Evolutionary conservation across 2,329 filamentous ascomycete species (phyloP).

Genomic region (Acephala macrosclerotiorum): DNA sequence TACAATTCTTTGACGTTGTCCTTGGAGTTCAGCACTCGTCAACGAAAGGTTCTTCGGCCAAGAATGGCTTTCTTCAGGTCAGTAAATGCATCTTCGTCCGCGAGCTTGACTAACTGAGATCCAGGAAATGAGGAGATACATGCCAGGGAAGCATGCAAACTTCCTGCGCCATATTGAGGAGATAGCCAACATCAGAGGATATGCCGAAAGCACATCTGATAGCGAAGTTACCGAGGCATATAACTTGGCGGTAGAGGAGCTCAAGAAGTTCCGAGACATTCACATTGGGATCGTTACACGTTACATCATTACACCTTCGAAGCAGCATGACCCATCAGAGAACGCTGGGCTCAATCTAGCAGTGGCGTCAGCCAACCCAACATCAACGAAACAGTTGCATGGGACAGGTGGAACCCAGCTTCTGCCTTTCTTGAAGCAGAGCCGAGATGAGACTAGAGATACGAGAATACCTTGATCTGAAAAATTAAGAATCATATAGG

Average conservation of each 20-base stretch:
- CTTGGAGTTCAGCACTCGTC: constrained; percentile 79
- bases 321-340: constrained; percentile 50
- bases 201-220: constrained; percentile 58
- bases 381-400: constrained; percentile 56
- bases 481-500: neutral
- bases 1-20: constrained; percentile 91
- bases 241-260: constrained; percentile 76
- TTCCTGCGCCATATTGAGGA: constrained; percentile 77
- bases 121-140: constrained; percentile 82
- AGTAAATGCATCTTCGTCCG: neutral
- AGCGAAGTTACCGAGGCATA: constrained; percentile 66
- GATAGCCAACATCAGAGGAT: constrained; percentile 77
- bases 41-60: constrained; percentile 42
- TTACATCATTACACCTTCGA: constrained; percentile 86
- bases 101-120: constrained; percentile 9
- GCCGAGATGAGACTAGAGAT: constrained; percentile 80
- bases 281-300: constrained; percentile 90
- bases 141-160: constrained; percentile 82
- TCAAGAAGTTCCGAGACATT: constrained; percentile 80
- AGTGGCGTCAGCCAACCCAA: constrained; percentile 37
- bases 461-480: constrained; percentile 23
- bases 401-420: constrained; percentile 89
- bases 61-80: constrained; percentile 37
- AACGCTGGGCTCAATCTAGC: constrained; percentile 51
- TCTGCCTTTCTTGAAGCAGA: constrained; percentile 89